Evolutionary conservation across 225 moss, liverwort and hornwort genomes (phyloP).

Genomic region (Sphagnum contortum): DNA sequence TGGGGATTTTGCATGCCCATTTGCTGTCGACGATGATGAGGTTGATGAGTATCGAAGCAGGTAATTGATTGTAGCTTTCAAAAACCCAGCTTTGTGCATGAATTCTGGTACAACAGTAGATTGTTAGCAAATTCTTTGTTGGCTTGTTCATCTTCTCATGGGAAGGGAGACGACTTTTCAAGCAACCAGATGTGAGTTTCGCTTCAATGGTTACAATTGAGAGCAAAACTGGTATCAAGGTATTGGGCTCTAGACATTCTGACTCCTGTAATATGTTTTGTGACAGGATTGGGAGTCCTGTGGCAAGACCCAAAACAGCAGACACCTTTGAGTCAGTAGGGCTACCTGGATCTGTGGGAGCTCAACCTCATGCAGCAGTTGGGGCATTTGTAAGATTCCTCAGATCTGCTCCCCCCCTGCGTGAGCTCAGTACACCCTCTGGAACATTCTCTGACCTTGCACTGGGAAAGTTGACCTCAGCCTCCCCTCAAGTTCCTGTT

Average conservation of each 20-base stretch:
- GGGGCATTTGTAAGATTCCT: constrained; percentile 87
- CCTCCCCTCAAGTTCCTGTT: constrained; percentile 24
- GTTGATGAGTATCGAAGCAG: constrained; percentile 77
- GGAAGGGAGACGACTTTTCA: too few relatives aligned
- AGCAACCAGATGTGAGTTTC: too few relatives aligned
- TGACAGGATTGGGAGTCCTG: constrained; percentile 77
- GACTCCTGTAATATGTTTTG: neutral
- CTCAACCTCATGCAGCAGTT: constrained; percentile 52
- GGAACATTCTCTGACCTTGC: constrained; percentile 23
- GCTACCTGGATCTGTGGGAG: constrained; percentile 34
- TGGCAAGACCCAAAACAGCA: constrained; percentile 25
- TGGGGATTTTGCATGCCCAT: constrained; percentile 74
- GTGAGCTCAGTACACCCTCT: constrained; percentile 51
- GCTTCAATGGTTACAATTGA: too few relatives aligned
- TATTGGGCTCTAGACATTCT: too few relatives aligned
- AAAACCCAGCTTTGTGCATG: too few relatives aligned
- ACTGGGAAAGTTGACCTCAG: constrained; percentile 19
- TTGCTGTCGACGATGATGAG: constrained; percentile 80
- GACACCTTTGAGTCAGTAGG: constrained; percentile 63
- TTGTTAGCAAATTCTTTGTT: too few relatives aligned
- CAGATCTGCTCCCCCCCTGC: constrained; percentile 65
- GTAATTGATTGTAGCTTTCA: constrained; percentile 9
- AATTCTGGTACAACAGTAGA: too few relatives aligned
- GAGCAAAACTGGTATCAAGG: too few relatives aligned
- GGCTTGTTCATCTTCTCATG: too few relatives aligned